These are phyloP conservation scores for Trichoderma sp. DNA, from an alignment of 2,329 filamentous ascomycete genomes.

Conservation along the genomic window DNA sequence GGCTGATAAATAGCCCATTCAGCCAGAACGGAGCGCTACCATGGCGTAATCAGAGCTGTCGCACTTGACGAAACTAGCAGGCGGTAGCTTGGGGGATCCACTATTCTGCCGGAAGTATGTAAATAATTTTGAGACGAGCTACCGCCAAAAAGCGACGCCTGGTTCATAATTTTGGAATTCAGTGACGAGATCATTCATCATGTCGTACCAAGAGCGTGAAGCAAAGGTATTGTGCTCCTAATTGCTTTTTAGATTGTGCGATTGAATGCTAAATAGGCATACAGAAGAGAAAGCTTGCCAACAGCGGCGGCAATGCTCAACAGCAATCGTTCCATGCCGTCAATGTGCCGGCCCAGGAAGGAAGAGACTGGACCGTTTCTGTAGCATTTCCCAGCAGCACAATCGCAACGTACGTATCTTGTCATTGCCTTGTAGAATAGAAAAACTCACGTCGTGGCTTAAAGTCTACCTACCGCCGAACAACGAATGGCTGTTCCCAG, in stretches of 20 bases:
- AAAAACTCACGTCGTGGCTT: background rate
- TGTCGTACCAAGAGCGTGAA: conserved; percentile 43
- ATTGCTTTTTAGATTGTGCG: background rate
- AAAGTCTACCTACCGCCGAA: conserved; percentile 71
- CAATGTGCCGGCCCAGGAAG: conserved; percentile 65
- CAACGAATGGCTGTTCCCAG: conserved; percentile 74
- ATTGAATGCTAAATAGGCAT: conserved; percentile 9
- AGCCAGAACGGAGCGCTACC: conserved; percentile 8
- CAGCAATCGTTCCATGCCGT: conserved; percentile 61
- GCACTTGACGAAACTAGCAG: conserved; percentile 31
- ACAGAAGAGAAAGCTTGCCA: conserved; percentile 57
- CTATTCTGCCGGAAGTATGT: conserved; percentile 39
- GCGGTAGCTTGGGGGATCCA: conserved; percentile 15
- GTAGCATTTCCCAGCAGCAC: conserved; percentile 80
- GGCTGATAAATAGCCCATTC: conserved; percentile 3
- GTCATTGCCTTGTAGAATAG: background rate
- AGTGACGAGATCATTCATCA: conserved; percentile 29
- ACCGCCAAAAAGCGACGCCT: background rate
- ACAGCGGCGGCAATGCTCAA: conserved; percentile 42
- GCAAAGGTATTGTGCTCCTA: conserved; percentile 36
- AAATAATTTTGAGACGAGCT: conserved; percentile 29
- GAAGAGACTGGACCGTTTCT: conserved; percentile 73
- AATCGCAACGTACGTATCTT: conserved; percentile 64
- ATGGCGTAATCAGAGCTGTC: conserved; percentile 17
- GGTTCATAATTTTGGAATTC: background rate